Evolutionary conservation across 2,329 filamentous ascomycete species (phyloP), one percentile per base, ranked within the genome.

Genomic region (Aspergillus neoniger): DNA sequence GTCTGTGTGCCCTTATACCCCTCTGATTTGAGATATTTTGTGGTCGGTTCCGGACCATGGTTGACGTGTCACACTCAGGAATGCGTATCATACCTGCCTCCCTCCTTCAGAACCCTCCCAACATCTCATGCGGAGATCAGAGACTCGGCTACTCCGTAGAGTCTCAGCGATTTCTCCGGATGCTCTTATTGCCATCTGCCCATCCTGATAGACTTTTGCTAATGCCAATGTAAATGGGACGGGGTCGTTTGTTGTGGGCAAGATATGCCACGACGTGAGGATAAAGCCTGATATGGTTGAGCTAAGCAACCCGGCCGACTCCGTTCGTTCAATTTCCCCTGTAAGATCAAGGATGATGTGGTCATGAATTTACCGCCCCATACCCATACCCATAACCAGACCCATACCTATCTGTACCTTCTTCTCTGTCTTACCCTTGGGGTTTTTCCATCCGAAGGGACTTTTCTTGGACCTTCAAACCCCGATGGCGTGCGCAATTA

Each of bases 31-130:
- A 28, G 47, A 50, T 50, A 36, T 55, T 44, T 57, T 39, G 15
- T 65, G 56, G 61, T 63, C 49, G 56, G 47, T 59, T 61, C 19
- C 44, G 58, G 58, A 41, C 63, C 63, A 54, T 57, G 61, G 63
- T 63, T 63, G 63, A 63, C 63, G 61, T 65, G 58, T 65, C 63
- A 65, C 52, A 55, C 55, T 51, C 14, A 28, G 25, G 48, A 57
- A 48, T 51, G 56, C 19, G 55, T 61, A 59, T 55, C 44, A 39
- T 59, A 53, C 23, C 21, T 50, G 25, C 32, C 6, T 30, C 47
- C 47, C 30, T 50, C 47, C 25, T 36, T 36, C 12, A 36, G 32
- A 25, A 49, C 47, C n/a, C 47, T 30, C 21, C 25, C 47, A 44
- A 52, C n/a, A 44, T 36, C 17, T n/a, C 53, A 49, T 25, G 2